phyloP scores from a whole-genome alignment of 2,329 filamentous ascomycete species.

The Penicillium occitanis region DNA sequence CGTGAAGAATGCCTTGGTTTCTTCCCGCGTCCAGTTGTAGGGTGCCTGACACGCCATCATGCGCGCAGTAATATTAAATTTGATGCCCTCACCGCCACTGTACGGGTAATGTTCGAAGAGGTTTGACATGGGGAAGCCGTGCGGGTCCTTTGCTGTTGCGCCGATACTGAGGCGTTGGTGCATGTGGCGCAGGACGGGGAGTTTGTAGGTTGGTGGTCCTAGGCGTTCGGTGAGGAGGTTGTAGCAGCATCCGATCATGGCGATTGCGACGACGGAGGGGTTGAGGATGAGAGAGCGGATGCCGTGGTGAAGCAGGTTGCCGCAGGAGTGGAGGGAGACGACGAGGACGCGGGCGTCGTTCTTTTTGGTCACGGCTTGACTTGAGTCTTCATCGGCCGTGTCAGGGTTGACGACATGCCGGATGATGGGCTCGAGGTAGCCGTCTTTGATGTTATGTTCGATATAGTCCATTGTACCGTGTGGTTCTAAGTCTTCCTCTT shows the following conservation, averaged over 20 bases:
- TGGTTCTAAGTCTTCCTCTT: conserved; percentile 23
- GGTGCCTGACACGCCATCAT: conserved; percentile 99
- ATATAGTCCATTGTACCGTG: conserved; percentile 44
- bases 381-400: not conserved
- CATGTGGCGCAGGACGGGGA: conserved; percentile 71
- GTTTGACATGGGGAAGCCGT: conserved; percentile 91
- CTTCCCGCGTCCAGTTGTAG: conserved; percentile 79
- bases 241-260: conserved; percentile 97
- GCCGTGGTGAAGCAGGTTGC: conserved; percentile 93
- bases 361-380: not conserved
- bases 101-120: conserved; percentile 60
- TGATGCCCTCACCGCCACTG: conserved; percentile 61
- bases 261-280: conserved; percentile 79
- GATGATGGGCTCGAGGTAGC: conserved; percentile 43
- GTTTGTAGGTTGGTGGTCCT: conserved; percentile 81
- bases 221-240: conserved; percentile 91
- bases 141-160: conserved; percentile 72
- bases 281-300: conserved; percentile 84
- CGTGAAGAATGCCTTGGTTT: conserved; percentile 85
- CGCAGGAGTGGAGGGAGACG: conserved; percentile 94
- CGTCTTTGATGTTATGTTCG: conserved; percentile 47
- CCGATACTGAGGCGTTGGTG: conserved; percentile 69
- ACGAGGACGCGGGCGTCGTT: conserved; percentile 64
- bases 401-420: conserved; percentile 34
- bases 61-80: conserved; percentile 90